Evolutionary conservation across 2,329 filamentous ascomycete genomes (phyloP).

Genomic region (Rachicladosporium sp.): DNA sequence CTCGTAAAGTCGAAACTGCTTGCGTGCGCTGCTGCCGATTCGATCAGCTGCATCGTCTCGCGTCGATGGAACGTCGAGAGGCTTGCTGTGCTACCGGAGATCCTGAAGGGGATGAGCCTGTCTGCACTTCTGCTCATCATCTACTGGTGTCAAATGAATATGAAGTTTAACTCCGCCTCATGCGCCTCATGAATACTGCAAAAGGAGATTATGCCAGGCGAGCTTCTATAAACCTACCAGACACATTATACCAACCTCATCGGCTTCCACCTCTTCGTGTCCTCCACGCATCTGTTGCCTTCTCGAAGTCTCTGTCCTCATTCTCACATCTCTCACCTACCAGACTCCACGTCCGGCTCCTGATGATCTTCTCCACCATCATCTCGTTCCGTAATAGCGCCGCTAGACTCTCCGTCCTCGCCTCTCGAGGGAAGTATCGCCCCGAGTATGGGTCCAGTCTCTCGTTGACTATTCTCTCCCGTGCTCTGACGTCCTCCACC

Average conservation of each 20-base stretch:
- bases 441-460: conserved; percentile 82
- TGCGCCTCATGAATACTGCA: background rate
- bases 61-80: too few relatives aligned
- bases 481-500: conserved; percentile 55
- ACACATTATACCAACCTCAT: too few relatives aligned
- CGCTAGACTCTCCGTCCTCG: conserved; percentile 68
- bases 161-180: background rate
- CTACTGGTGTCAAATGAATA: too few relatives aligned
- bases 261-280: conserved; percentile 9
- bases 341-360: conserved; percentile 68
- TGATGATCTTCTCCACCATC: conserved; percentile 65
- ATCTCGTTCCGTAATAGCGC: conserved; percentile 61
- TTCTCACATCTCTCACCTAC: conserved; percentile 62
- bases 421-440: conserved; percentile 67
- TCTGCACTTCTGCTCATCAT: too few relatives aligned
- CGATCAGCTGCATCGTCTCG: too few relatives aligned
- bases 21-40: too few relatives aligned
- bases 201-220: background rate
- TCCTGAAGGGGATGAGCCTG: too few relatives aligned
- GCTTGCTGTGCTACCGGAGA: too few relatives aligned
- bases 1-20: too few relatives aligned
- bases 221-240: background rate
- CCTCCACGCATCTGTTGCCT: conserved; percentile 52
- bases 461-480: conserved; percentile 71
- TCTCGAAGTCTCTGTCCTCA: conserved; percentile 47